Base-by-base conservation (phyloP, 495 filamentous ascomycete genomes). In the Daldinia grandis region DNA sequence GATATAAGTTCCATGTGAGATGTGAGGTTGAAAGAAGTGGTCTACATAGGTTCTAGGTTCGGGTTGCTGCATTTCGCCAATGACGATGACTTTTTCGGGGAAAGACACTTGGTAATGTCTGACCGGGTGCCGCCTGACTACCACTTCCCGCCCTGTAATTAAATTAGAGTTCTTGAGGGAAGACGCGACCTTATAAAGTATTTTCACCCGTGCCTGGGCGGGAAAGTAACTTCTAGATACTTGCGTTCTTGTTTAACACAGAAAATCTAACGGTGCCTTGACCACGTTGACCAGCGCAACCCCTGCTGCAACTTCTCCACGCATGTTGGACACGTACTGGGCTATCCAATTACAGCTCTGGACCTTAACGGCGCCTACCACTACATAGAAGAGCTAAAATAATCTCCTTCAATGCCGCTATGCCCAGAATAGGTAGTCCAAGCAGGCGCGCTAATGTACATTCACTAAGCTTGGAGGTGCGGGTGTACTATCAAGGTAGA, bases 81-180 rank as follows among this genome's bases (percentile, higher is more conserved):
- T 57, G 30, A 68, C 40, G 60, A 72, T 53, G 24, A 14, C 57
- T 40, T 19, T 25, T 30, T 14, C 3, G 21, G 15, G 27, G 54
- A 21, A 31, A 38, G 21, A 38, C 31, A 25, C 15, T 38, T 57
- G 30, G 10, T 24, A 33, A 55, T 62, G 54, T 72, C 63, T 72
- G 55, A 64, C 68, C 68, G 40, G 68, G 25, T 44, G 51, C 35
- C 28, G 10, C 59, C 53, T 47, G 70, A 61, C 59, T 62, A 59
- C 40, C 56, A 65, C 64, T 68, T 73, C 70, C 70, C 70, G 70
- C 27, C 70, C 65, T 68, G 70, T 40, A 73, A 73, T 73, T 73
- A 73, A 73, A 73, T 73, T 68, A 73, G 35, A 68, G 70, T 73
- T 71, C 35, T 64, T 55, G 38, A 33, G 40, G 49, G 5, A 35